Evolutionary conservation across 2,329 filamentous ascomycete genomes (phyloP), one percentile per base, ranked within the genome.

Genomic region (Alternaria angustiovoidea): DNA sequence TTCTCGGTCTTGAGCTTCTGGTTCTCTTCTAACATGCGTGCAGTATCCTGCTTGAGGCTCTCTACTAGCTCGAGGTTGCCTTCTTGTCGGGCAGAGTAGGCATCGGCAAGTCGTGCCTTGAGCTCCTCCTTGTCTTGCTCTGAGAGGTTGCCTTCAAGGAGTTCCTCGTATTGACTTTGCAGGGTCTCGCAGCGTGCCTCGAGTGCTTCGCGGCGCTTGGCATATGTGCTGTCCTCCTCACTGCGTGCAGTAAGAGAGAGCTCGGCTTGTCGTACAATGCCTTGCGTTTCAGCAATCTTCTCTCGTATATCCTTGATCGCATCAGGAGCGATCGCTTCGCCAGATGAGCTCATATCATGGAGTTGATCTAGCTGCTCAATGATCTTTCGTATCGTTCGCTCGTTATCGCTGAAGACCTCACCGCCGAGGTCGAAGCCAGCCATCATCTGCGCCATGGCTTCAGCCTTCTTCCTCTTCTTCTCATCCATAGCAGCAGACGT

Each of bases 391-490:
- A 99, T 92, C 51, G 88, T 89, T 65, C 90, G 87, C 79, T 99
- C 95, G 70, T 97, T 97, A 59, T 95, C 91, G 68, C 93, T 97
- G 78, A 98, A 96, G 32, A 96, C 89, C 59, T 97, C 94, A 49
- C 91, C 90, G 44, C 93, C 94, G 34, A 99, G 87, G 74, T 99
- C 94, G 72, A 99, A 98, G 4, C 94, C 93, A 60, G 95, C 95
- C 94, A 99, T 97, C 95, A 99, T 99, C 86, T 97, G 92, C 43
- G 95, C 95, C 95, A 99, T 99, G 81, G 96, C 95, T 82, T 99
- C 95, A 1, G 94, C 93, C 86, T 99, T 99, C 83, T 93, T 94
- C 85, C 93, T 94, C 81, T 98, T 96, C 85, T 99, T 99, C 81
- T 98, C 95, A 70, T 98, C 94, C 20, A 96, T 83, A 16, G 93